Evolutionary conservation across 2,329 filamentous ascomycete species (phyloP).

Genomic region (Hymenoscyphus repandus): DNA sequence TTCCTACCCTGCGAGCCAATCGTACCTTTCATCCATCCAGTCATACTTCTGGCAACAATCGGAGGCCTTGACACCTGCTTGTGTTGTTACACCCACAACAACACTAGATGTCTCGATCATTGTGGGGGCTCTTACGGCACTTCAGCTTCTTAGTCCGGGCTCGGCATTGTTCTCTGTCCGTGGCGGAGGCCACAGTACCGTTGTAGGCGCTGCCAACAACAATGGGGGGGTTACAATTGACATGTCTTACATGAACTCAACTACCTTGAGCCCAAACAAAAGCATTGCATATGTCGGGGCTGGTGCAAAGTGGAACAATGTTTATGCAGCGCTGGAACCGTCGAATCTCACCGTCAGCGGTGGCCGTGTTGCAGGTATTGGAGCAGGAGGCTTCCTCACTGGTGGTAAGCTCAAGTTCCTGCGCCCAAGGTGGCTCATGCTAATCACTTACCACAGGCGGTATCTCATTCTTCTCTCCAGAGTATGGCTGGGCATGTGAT

Average conservation of each 20-base stretch:
- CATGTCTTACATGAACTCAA: constrained; percentile 33
- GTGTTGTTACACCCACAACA: neutral
- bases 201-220: constrained; percentile 36
- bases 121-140: neutral
- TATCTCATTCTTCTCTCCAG: constrained; percentile 36
- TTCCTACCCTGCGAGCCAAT: neutral
- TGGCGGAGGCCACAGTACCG: neutral
- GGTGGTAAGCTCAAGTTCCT: constrained; percentile 24
- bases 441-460: constrained; percentile 33
- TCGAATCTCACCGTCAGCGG: constrained; percentile 31
- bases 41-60: neutral
- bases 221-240: constrained; percentile 41
- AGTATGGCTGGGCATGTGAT: constrained; percentile 45
- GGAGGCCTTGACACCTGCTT: neutral
- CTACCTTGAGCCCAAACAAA: constrained; percentile 18
- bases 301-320: constrained; percentile 34
- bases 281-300: constrained; percentile 31
- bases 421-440: too few species aligned
- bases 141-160: neutral
- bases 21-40: neutral
- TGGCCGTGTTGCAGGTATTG: constrained; percentile 32
- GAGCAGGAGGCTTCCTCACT: constrained; percentile 35
- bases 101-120: neutral
- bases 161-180: neutral
- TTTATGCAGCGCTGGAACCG: constrained; percentile 32